phyloP scores from a whole-genome alignment of 225 moss, liverwort and hornwort genomes.

The Marchantia paleacea region DNA sequence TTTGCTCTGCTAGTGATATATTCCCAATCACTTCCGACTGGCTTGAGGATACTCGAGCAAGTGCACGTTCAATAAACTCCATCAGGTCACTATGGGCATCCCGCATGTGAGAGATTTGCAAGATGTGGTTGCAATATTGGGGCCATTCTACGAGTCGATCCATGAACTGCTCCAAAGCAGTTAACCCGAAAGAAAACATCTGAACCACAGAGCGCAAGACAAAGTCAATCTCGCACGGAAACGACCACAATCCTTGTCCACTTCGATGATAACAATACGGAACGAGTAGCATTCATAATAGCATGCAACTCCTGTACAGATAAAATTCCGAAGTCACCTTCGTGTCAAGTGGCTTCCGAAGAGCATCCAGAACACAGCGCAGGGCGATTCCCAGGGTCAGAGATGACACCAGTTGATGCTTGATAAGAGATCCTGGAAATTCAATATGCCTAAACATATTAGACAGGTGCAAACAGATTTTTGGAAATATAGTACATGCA shows the following conservation, averaged over 20 bases:
- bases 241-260: background rate
- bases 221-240: background rate
- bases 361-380: constrained; percentile 65
- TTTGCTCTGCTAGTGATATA: constrained; percentile 45
- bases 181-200: constrained; percentile 86
- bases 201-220: constrained; percentile 22
- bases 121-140: constrained; percentile 78
- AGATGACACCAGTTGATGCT: constrained; percentile 73
- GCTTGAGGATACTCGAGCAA: constrained; percentile 34
- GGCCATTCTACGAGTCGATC: constrained; percentile 86
- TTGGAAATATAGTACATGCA: background rate
- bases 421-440: constrained; percentile 79
- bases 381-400: constrained; percentile 69
- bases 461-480: background rate
- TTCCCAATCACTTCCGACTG: constrained; percentile 47
- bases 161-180: constrained; percentile 70
- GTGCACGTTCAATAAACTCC: constrained; percentile 51
- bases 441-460: background rate
- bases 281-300: background rate
- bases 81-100: constrained; percentile 66
- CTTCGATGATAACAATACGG: background rate
- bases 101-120: constrained; percentile 79
- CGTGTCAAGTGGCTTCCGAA: constrained; percentile 73
- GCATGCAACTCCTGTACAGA: background rate
- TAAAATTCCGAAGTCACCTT: constrained; percentile 47